Evolutionary conservation across 2,329 filamentous ascomycete genomes (phyloP).

Genomic region (Furcasterigmium sp.): DNA sequence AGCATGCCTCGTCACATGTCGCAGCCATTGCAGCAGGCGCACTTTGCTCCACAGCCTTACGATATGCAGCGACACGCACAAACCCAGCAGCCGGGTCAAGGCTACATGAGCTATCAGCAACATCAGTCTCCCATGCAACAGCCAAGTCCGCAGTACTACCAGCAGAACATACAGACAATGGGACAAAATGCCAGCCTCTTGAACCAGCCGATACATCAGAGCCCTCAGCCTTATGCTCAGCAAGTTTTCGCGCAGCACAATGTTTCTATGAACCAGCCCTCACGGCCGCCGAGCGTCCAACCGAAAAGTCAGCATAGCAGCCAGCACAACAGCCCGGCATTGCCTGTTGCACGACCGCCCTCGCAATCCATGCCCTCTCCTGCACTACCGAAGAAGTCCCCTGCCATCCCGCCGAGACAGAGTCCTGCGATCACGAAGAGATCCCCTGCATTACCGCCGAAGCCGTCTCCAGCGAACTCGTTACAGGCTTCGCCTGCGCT

Average conservation of each 20-base stretch:
- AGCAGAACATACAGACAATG: background rate
- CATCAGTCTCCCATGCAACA: constrained; percentile 1
- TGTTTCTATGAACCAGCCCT: background rate
- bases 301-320: constrained; percentile 1
- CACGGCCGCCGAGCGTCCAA: constrained; percentile 3
- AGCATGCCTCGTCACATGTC: no score
- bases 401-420: constrained; percentile 23
- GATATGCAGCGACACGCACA: constrained; percentile 3
- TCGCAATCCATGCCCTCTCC: constrained; percentile 27
- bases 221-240: constrained; percentile 10
- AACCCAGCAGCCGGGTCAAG: constrained; percentile 1
- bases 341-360: background rate
- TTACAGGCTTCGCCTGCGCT: constrained; percentile 29
- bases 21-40: constrained; percentile 12
- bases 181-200: background rate
- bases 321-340: background rate
- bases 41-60: constrained; percentile 1
- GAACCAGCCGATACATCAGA: constrained; percentile 7
- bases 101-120: background rate
- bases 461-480: constrained; percentile 15
- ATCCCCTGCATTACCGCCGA: constrained; percentile 22
- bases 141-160: background rate
- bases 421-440: constrained; percentile 35
- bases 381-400: constrained; percentile 34
- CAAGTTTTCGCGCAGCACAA: constrained; percentile 8